Percentiles rank a stretch among this genome's conserved stretches.
Evolutionary conservation across 2,329 filamentous ascomycete genomes (phyloP).

Genomic region (Pseudonectria foliicola): DNA sequence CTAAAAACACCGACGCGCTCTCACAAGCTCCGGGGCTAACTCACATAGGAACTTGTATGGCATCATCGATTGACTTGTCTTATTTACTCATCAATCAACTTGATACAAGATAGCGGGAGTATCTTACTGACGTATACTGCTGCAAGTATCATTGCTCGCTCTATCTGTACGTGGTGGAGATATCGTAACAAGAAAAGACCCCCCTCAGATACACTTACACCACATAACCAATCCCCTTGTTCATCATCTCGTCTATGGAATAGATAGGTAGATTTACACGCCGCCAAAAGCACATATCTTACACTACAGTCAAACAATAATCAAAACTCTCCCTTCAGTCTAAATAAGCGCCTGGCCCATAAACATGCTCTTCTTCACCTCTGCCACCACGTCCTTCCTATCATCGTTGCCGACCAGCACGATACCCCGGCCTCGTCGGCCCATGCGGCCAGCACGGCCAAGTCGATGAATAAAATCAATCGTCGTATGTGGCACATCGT

Average conservation of each 20-base stretch:
- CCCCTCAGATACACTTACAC: no score
- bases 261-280: no score
- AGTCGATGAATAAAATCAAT: conserved; percentile 98
- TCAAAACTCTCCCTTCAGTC: conserved; percentile 1
- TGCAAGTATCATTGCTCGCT: no score
- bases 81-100: no score
- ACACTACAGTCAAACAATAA: conserved; percentile 9
- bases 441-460: conserved; percentile 88
- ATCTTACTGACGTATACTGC: no score
- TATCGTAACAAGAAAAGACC: no score
- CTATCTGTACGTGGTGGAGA: no score
- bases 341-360: conserved; percentile 72
- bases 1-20: conserved; percentile 9
- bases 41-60: no score
- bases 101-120: no score
- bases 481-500: conserved; percentile 95
- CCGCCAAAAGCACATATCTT: conserved; percentile 12
- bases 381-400: conserved; percentile 79
- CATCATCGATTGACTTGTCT: no score
- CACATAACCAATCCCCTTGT: no score
- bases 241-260: no score
- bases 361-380: conserved; percentile 86
- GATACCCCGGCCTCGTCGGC: conserved; percentile 77
- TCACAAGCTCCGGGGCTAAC: not conserved
- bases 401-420: conserved; percentile 88